These are phyloP conservation scores for Trichoderma sp. DNA, from an alignment of 2,329 filamentous ascomycete species.

Conservation along the genomic window DNA sequence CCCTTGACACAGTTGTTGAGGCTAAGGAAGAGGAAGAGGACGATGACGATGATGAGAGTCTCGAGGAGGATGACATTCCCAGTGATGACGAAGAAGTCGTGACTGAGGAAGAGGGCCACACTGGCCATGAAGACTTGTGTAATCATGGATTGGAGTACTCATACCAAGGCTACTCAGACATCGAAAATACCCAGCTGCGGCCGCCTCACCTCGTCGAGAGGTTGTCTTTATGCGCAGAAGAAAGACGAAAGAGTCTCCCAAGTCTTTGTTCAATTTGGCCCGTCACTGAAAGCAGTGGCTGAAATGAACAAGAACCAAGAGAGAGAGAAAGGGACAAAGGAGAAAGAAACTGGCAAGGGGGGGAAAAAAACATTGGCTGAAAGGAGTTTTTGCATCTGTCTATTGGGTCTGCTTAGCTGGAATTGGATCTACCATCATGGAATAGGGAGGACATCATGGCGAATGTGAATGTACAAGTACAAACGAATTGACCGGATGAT, in stretches of 20 bases:
- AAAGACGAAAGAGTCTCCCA: constrained; percentile 33
- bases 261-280: constrained; percentile 30
- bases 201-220: not conserved
- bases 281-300: not conserved
- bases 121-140: not conserved
- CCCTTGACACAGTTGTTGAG: constrained; percentile 28
- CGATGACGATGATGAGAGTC: not conserved
- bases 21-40: constrained; percentile 23
- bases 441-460: not conserved
- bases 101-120: not conserved
- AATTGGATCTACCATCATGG: not conserved
- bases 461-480: not conserved
- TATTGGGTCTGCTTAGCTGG: not conserved
- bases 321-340: not conserved
- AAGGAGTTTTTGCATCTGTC: not conserved
- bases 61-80: not conserved
- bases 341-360: not conserved
- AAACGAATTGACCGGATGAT: not conserved
- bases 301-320: not conserved
- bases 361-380: not conserved
- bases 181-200: not conserved
- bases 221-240: not conserved
- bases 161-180: not conserved
- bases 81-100: not conserved
- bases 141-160: constrained; percentile 20